These are phyloP conservation scores for Rhododendron kiyosumense DNA, from an alignment of 148 eudicot species.

Conservation along the genomic window DNA sequence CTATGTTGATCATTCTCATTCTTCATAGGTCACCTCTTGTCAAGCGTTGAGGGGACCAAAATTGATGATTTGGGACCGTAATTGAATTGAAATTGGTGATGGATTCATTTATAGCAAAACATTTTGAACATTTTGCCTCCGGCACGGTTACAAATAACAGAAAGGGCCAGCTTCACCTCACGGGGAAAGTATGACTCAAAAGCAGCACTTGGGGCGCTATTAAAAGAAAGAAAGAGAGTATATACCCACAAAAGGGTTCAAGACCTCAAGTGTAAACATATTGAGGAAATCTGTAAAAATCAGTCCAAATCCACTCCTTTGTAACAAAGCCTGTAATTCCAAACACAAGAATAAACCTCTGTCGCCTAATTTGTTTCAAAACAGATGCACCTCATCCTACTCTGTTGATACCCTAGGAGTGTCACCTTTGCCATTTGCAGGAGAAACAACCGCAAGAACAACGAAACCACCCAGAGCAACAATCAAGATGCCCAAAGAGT, in stretches of 20 bases:
- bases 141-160: not conserved
- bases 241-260: not conserved
- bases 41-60: not conserved
- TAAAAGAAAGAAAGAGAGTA: not conserved
- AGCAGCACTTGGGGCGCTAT: not conserved
- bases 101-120: not conserved
- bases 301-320: too few relatives aligned
- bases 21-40: not conserved
- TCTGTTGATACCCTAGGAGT: constrained; percentile 28
- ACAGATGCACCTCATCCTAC: constrained; percentile 3
- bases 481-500: constrained; percentile 65
- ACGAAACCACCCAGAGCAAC: constrained; percentile 79
- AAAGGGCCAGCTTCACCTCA: not conserved
- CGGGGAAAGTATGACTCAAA: not conserved
- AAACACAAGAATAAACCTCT: not conserved
- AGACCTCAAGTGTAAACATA: not conserved
- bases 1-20: not conserved
- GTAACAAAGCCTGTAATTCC: not conserved
- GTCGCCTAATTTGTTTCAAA: not conserved
- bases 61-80: not conserved
- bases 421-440: constrained; percentile 53
- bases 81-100: not conserved
- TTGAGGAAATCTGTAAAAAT: not conserved
- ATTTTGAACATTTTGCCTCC: not conserved
- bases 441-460: constrained; percentile 65